Conservation (phyloP, 2,329 filamentous ascomycete species). For the Blastomyces percursus region DNA sequence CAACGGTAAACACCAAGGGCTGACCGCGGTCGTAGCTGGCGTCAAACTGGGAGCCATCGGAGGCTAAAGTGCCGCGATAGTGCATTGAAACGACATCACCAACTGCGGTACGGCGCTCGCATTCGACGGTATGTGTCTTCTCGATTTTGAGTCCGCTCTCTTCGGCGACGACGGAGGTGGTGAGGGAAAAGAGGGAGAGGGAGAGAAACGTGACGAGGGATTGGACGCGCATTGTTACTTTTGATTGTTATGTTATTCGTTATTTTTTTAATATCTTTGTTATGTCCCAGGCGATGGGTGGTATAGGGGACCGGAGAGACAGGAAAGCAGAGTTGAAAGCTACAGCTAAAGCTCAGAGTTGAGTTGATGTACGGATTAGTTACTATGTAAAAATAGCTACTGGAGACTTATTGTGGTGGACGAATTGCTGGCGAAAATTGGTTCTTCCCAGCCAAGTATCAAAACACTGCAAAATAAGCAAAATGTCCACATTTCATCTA, state of each 20-base stretch:
- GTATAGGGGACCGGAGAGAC: not conserved
- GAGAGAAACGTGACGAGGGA: conserved; percentile 5
- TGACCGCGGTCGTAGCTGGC: conserved; percentile 63
- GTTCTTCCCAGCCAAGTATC: no score
- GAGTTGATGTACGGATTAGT: no score
- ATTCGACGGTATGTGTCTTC: conserved; percentile 58
- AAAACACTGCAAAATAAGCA: no score
- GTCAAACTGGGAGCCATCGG: conserved; percentile 71
- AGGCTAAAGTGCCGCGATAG: conserved; percentile 71
- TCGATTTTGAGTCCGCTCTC: conserved; percentile 60
- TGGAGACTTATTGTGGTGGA: no score
- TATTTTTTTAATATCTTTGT: not conserved
- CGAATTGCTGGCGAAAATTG: no score
- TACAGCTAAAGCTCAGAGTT: no score
- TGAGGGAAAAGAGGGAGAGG: conserved; percentile 28
- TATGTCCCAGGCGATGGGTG: not conserved
- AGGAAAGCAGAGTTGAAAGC: not conserved
- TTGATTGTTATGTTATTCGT: not conserved
- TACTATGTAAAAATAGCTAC: no score
- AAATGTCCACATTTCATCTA: no score
- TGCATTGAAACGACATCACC: conserved; percentile 79
- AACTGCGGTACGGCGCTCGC: conserved; percentile 62
- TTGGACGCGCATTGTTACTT: conserved; percentile 5
- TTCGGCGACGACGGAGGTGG: conserved; percentile 34
- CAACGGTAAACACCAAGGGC: conserved; percentile 71